Evolutionary conservation across 306 rosid genomes (phyloP).

Genomic region (Rosa rugosa): DNA sequence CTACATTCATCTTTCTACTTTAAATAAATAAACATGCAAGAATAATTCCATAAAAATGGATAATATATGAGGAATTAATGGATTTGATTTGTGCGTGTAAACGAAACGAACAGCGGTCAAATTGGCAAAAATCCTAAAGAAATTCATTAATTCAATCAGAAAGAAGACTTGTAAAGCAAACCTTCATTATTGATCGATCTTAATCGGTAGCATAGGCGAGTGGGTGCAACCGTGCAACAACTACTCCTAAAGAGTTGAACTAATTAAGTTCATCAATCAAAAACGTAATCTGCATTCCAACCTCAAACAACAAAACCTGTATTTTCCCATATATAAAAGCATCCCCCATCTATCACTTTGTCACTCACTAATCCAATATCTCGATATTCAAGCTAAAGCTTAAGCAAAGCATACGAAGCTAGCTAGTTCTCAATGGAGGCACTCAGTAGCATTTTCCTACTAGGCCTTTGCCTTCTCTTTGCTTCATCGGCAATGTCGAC

Average conservation of each 20-base stretch:
- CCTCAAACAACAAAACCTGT: background rate
- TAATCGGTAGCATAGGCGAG: background rate
- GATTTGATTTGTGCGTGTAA: background rate
- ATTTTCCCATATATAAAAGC: background rate
- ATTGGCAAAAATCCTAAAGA: background rate
- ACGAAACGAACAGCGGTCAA: background rate
- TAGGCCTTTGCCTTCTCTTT: constrained; percentile 52
- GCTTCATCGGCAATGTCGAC: constrained; percentile 42
- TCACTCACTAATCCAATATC: background rate
- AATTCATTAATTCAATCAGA: background rate
- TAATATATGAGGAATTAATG: too few relatives aligned
- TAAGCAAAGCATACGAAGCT: background rate
- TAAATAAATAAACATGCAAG: background rate
- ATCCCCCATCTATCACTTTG: background rate
- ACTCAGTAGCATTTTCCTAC: constrained; percentile 13
- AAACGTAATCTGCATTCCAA: constrained; percentile 3
- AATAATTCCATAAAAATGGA: background rate
- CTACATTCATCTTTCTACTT: too few relatives aligned
- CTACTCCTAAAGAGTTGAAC: background rate
- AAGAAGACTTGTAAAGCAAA: background rate
- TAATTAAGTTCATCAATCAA: background rate
- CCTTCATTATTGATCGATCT: background rate
- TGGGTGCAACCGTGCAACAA: constrained; percentile 6
- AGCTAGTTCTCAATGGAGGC: background rate
- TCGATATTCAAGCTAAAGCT: background rate